Base-by-base conservation (phyloP, 2,329 filamentous ascomycete genomes). In the Nemania serpens region DNA sequence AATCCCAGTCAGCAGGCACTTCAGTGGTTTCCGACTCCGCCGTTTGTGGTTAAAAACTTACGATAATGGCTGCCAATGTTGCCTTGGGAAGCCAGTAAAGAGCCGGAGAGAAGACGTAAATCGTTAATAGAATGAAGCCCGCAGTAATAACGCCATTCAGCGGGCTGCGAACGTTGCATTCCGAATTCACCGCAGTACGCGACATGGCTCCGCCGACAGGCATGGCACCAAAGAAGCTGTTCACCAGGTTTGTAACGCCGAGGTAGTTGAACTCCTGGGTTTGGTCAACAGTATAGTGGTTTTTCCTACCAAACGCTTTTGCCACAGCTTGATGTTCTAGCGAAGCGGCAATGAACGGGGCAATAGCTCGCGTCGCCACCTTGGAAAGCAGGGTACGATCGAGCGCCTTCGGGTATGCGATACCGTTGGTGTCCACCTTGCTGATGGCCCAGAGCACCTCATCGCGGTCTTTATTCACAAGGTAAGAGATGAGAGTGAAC, bases 1-100 rank as follows among this genome's bases (percentile, higher is more conserved):
- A 36, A 1, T n/a, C 2, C 22, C 17, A 0, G n/a, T 58, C 22
- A 59, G 51, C 18, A 48, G 17, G 33, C 0, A 7, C 2, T n/a
- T 47, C 29, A 10, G 17, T n/a, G 57, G 3, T 29, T 29, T 61
- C 36, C 9, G 15, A 22, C 49, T 29, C 64, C 56, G 41, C 12
- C 55, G 18, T 15, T 20, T 41, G 18, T 39, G 12, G n/a, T 22
- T n/a, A 17, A 25, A 1, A 22, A 73, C 76, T 63, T 69, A 79
- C 70, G 64, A 89, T 88, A 62, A 89, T 88, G 2, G 86, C 87
- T 0, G 87, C 82, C 1, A 89, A 77, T 0, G 84, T 87, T 0
- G 86, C 80, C 66, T 88, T 87, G 1, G 87, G 87, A n/a, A 89
- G 85, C 84, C 85, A 90, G 74, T 86, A 88, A 0, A 90, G 78